These are phyloP conservation scores for Dothistroma pini DNA, from an alignment of 2,329 filamentous ascomycete species.

Conservation along the genomic window DNA sequence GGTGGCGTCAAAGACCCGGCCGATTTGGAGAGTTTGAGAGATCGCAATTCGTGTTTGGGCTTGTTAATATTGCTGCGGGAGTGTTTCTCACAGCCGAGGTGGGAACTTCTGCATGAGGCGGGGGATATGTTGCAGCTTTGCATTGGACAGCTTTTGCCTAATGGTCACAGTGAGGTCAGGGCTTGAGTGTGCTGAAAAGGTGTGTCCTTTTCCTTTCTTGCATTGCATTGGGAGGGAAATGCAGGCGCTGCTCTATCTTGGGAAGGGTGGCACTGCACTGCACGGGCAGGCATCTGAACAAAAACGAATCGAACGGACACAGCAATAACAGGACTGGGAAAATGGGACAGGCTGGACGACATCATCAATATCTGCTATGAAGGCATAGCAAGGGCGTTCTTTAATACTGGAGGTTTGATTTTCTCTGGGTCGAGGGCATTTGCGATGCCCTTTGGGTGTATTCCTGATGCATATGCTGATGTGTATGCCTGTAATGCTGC, in stretches of 20 bases:
- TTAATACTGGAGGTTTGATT: not conserved
- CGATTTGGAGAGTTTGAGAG: conserved; percentile 67
- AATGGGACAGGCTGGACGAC: conserved; percentile 1
- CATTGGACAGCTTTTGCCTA: conserved; percentile 56
- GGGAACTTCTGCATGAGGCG: conserved; percentile 89
- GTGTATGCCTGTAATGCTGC: conserved; percentile 7
- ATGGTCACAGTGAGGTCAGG: conserved; percentile 6
- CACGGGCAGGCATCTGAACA: too few relatives aligned
- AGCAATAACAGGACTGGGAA: conserved; percentile 3
- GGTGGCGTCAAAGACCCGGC: conserved; percentile 70
- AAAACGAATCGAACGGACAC: not conserved
- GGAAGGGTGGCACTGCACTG: not conserved
- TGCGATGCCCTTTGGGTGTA: conserved; percentile 25
- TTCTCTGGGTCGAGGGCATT: conserved; percentile 21
- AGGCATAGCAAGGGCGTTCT: not conserved
- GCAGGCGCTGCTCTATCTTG: not conserved
- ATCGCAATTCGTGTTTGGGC: conserved; percentile 79
- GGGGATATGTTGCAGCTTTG: conserved; percentile 77
- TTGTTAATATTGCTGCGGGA: conserved; percentile 77
- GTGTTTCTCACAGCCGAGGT: conserved; percentile 76
- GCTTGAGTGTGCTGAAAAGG: not conserved
- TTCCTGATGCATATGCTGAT: conserved; percentile 7
- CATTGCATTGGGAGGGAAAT: not conserved
- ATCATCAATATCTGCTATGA: not conserved
- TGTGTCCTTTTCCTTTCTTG: not conserved